Evolutionary conservation across 345 rosid species (phyloP).

Genomic region (Balakata baccata): DNA sequence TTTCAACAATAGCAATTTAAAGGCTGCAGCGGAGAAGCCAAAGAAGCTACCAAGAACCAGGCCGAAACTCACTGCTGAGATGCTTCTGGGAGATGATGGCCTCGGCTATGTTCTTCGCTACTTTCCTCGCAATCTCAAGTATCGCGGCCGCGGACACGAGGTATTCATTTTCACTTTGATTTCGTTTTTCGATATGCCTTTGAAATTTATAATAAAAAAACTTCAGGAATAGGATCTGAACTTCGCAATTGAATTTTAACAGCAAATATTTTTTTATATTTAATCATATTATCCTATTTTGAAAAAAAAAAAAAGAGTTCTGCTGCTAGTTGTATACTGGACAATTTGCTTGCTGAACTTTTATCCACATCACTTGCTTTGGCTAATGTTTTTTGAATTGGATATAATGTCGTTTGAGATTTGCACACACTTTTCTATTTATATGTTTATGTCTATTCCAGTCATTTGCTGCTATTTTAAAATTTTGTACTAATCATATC

Average conservation of each 20-base stretch:
- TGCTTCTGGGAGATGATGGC: constrained; percentile 79
- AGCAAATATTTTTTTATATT: not conserved
- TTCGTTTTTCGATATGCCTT: not conserved
- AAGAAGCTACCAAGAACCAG: constrained; percentile 49
- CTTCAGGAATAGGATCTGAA: too few relatives aligned
- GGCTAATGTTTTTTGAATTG: not conserved
- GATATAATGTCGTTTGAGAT: not conserved
- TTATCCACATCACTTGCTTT: not conserved
- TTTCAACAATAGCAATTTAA: not conserved
- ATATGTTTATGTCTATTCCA: not conserved
- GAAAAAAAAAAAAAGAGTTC: not conserved
- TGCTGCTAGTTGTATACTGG: not conserved
- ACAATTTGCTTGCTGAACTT: not conserved
- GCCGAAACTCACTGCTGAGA: constrained; percentile 81
- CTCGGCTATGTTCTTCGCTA: constrained; percentile 79
- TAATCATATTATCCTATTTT: not conserved
- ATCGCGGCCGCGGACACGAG: constrained; percentile 84
- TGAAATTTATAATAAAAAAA: too few relatives aligned
- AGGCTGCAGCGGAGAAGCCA: constrained; percentile 39
- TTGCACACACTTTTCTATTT: not conserved
- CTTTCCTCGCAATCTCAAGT: constrained; percentile 78
- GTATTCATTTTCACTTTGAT: constrained; percentile 22
- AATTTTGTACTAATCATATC: not conserved
- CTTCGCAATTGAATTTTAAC: too few relatives aligned
- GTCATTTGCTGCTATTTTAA: not conserved